phyloP scores from a whole-genome alignment of 2,329 filamentous ascomycete species.

The Paraphaeosphaeria sporulosa region DNA sequence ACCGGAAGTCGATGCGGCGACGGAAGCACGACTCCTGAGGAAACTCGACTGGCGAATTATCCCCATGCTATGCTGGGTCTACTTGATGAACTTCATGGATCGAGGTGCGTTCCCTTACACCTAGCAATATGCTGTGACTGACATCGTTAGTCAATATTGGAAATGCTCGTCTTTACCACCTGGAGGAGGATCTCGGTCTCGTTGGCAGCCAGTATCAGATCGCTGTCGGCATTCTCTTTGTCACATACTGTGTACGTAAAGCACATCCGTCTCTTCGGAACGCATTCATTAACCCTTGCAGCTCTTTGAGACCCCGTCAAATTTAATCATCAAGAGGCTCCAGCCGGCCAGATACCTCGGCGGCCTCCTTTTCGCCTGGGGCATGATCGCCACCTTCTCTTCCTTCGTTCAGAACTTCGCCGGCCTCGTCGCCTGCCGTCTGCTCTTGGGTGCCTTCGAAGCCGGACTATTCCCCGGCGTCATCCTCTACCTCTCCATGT shows the following conservation, averaged over 20 bases:
- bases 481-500: conserved; percentile 67
- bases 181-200: conserved; percentile 24
- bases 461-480: conserved; percentile 65
- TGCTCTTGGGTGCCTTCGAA: conserved; percentile 41
- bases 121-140: background rate
- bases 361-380: conserved; percentile 35
- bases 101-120: conserved; percentile 46
- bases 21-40: conserved; percentile 56
- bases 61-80: conserved; percentile 64
- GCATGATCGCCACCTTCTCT: conserved; percentile 30
- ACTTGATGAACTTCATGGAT: conserved; percentile 56
- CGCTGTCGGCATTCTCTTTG: conserved; percentile 27
- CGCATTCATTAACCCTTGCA: conserved; percentile 59
- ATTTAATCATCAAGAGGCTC: conserved; percentile 56
- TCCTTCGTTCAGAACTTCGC: conserved; percentile 38
- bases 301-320: conserved; percentile 55
- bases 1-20: conserved; percentile 50
- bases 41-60: conserved; percentile 60
- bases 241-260: conserved; percentile 13
- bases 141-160: conserved; percentile 37
- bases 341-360: conserved; percentile 33
- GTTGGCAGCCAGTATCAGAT: conserved; percentile 32
- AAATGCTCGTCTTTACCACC: conserved; percentile 49
- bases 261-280: conserved; percentile 60
- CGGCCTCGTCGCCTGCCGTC: conserved; percentile 34